A percentile compares a stretch with the other conserved stretches of the same genome.
phyloP scores from a whole-genome alignment of 163 green algal species.

The Scenedesmus sp. region DNA sequence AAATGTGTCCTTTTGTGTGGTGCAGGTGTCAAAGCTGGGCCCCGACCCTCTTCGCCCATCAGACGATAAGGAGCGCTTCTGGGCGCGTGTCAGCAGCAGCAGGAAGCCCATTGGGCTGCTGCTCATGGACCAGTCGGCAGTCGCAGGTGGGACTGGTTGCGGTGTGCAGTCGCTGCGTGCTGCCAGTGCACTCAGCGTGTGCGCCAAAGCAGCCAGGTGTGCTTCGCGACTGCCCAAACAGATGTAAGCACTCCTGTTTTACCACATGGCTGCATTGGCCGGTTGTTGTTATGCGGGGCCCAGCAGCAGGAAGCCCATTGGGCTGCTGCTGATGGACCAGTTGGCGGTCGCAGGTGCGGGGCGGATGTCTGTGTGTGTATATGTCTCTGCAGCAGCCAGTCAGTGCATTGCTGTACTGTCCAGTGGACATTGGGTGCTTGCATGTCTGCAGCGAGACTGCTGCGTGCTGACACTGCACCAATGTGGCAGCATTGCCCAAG shows the following conservation, averaged over 20 bases:
- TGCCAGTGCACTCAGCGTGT: neutral
- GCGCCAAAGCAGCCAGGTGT: no score
- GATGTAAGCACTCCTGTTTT: no score
- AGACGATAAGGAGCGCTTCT: slow-evolving; percentile 74
- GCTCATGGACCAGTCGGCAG: slow-evolving; percentile 88
- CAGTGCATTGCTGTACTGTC: no score
- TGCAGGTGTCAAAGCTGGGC: slow-evolving; percentile 70
- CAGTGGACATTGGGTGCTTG: no score
- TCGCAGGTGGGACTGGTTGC: slow-evolving; percentile 67
- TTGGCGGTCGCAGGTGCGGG: slow-evolving; percentile 72
- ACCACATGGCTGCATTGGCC: no score
- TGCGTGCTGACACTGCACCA: no score
- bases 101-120: slow-evolving; percentile 81
- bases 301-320: slow-evolving; percentile 73
- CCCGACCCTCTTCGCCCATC: slow-evolving; percentile 86
- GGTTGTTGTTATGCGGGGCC: no score
- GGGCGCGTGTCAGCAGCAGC: slow-evolving; percentile 14
- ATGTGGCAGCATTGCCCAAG: no score
- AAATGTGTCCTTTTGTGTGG: neutral
- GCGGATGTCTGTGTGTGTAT: no score
- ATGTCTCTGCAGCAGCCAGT: no score
- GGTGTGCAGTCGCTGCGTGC: neutral
- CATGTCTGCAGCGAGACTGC: no score
- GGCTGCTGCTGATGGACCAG: slow-evolving; percentile 91
- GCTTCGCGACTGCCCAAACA: no score